These are phyloP conservation scores for Suaeda aralocaspica DNA, from an alignment of 148 eudicot species.

Conservation along the genomic window DNA sequence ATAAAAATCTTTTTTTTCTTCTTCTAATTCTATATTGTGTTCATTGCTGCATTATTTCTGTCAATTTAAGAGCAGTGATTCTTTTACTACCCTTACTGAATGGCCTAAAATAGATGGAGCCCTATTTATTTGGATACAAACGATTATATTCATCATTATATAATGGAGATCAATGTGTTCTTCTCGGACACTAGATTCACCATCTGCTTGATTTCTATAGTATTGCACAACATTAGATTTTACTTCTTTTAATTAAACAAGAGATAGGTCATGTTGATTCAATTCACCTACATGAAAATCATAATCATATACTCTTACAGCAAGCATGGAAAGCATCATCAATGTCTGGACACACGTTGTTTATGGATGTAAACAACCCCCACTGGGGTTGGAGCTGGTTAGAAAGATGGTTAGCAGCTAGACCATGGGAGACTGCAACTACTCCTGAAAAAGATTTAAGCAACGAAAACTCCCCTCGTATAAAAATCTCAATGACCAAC, in stretches of 20 bases:
- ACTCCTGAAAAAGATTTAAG: constrained; percentile 38
- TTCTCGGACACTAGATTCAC: too few species aligned
- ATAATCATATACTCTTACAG: constrained; percentile 39
- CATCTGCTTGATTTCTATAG: too few species aligned
- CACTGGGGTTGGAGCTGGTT: constrained; percentile 99
- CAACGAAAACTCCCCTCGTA: constrained; percentile 45
- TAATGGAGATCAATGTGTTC: too few species aligned
- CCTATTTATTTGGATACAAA: too few species aligned
- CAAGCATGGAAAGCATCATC: constrained; percentile 80
- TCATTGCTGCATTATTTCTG: not conserved
- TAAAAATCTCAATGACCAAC: constrained; percentile 12
- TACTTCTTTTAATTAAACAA: too few species aligned
- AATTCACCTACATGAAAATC: too few species aligned
- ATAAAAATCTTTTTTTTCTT: constrained; percentile 1
- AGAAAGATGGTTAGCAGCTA: constrained; percentile 85
- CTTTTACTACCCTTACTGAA: too few species aligned
- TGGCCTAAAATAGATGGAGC: too few species aligned
- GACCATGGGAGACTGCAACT: constrained; percentile 59
- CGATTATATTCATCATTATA: too few species aligned
- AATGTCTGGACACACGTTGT: constrained; percentile 52
- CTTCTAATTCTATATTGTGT: not conserved
- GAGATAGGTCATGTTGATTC: too few species aligned
- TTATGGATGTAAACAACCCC: constrained; percentile 75
- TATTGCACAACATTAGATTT: too few species aligned
- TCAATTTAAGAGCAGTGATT: not conserved